These are phyloP conservation scores for Zasmidium citrigriseum DNA, from an alignment of 2,329 filamentous ascomycete species.

Conservation along the genomic window DNA sequence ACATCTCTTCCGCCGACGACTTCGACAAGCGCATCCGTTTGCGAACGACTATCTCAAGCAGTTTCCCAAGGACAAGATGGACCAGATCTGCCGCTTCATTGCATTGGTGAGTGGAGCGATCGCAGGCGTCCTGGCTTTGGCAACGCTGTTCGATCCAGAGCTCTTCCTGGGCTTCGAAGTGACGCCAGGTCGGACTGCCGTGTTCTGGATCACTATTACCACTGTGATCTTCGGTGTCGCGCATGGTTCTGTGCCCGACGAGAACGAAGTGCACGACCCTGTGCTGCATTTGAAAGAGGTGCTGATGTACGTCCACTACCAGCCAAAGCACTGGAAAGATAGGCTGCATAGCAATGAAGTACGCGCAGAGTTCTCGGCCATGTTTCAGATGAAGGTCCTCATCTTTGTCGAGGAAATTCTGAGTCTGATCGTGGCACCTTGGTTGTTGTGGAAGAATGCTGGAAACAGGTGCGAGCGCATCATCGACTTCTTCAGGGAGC, in stretches of 20 bases:
- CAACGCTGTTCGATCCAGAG: conserved; percentile 86
- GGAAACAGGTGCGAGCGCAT: conserved; percentile 89
- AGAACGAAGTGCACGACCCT: conserved; percentile 87
- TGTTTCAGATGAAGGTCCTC: conserved; percentile 89
- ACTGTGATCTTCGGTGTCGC: conserved; percentile 81
- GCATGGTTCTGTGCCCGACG: conserved; percentile 77
- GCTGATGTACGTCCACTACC: conserved; percentile 89
- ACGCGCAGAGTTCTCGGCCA: conserved; percentile 80
- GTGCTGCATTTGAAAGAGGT: conserved; percentile 86
- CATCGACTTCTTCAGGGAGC: conserved; percentile 97
- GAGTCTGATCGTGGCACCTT: conserved; percentile 87
- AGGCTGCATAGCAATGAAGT: conserved; percentile 93
- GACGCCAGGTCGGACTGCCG: conserved; percentile 79
- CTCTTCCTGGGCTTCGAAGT: conserved; percentile 91
- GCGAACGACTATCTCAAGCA: conserved; percentile 91
- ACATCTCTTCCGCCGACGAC: conserved; percentile 84
- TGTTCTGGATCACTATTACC: conserved; percentile 87
- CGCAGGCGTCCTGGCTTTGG: conserved; percentile 79
- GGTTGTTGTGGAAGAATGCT: conserved; percentile 82
- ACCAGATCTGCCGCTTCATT: conserved; percentile 80
- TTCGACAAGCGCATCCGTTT: conserved; percentile 94
- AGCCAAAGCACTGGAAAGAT: conserved; percentile 83
- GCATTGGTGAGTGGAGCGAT: conserved; percentile 86
- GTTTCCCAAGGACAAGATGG: conserved; percentile 92
- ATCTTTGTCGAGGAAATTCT: conserved; percentile 92